phyloP scores from a whole-genome alignment of 2,329 filamentous ascomycete species.

The Epichloe typhina region DNA sequence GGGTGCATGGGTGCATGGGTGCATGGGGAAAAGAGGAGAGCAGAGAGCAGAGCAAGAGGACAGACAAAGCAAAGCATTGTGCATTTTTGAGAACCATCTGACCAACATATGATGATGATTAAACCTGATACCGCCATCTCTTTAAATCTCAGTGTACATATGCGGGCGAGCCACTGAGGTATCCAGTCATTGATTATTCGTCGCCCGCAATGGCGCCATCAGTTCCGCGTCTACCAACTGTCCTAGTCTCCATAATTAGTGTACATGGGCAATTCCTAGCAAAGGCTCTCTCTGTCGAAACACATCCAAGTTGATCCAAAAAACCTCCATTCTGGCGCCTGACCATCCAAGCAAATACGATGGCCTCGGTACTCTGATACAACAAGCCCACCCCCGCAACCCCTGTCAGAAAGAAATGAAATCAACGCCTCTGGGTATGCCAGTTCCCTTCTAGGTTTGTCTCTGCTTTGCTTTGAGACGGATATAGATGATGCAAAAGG shows the following conservation, averaged over 20 bases:
- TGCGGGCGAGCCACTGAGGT: no score
- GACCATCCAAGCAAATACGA: not conserved
- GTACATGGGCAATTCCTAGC: not conserved
- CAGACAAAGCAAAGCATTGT: no score
- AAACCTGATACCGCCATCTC: not conserved
- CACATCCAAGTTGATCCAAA: constrained; percentile 5
- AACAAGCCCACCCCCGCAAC: not conserved
- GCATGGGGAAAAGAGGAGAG: not conserved
- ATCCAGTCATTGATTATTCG: not conserved
- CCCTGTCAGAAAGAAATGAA: not conserved
- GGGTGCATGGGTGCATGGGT: not conserved
- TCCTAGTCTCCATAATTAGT: not conserved
- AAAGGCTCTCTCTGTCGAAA: not conserved
- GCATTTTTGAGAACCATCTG: no score
- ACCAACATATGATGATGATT: no score
- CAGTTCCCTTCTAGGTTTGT: not conserved
- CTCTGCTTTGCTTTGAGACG: not conserved
- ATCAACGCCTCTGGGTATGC: constrained; percentile 4
- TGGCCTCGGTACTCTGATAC: not conserved
- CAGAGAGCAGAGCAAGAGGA: no score
- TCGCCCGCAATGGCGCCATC: not conserved
- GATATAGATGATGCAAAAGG: not conserved
- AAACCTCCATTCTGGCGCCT: not conserved
- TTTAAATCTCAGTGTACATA: not conserved
- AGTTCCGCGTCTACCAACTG: not conserved